Base-by-base conservation (phyloP, 331 rosid species). In the Quercus lobata region DNA sequence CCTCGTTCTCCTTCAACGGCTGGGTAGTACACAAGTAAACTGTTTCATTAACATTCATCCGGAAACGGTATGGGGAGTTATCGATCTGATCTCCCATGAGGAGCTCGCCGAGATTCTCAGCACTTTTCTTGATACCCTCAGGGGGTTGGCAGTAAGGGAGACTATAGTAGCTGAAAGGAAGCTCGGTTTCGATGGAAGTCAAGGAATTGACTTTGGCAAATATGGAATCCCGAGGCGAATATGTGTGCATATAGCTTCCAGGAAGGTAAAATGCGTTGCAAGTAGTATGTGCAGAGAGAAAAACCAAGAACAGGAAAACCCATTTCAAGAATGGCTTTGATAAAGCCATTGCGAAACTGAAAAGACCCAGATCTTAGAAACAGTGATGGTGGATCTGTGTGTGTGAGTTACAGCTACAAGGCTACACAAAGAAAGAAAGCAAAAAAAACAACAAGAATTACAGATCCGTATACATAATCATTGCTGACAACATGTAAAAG, bases 71-170 rank as follows among this genome's bases (percentile, higher is more conserved):
- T 1, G 97, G 90, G 1, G 97, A 92, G 86, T 89, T 92, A 72
- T 94, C 92, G 2, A 94, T 94, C 84, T 91, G 97, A 87, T 94
- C 97, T 53, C 98, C 98, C 98, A 92, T 91, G 41, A 94, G 97
- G 54, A 94, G 91, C 53, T 94, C 98, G 53, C 97, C 98, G 21
- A 94, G 98, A 92, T 94, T 94, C 92, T 94, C 97, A 0, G 98
- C 98, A 56, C 96, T 94, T 71, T 94, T 92, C 97, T 94, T 94
- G 74, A 94, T 27, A 62, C 97, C 97, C 1, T 58, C 84, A 0
- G 3, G 27, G 21, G 97, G 97, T 53, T 74, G 0, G 86, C 98
- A 94, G 81, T 92, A 94, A 19, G 98, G 98, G 65, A 94, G 97
- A 83, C 87, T 91, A 81, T 92, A 94, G 77, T 94, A 94, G 86